phyloP scores from a whole-genome alignment of 1,284 basidiomycete genomes.

The Xerocomus nothofagi region DNA sequence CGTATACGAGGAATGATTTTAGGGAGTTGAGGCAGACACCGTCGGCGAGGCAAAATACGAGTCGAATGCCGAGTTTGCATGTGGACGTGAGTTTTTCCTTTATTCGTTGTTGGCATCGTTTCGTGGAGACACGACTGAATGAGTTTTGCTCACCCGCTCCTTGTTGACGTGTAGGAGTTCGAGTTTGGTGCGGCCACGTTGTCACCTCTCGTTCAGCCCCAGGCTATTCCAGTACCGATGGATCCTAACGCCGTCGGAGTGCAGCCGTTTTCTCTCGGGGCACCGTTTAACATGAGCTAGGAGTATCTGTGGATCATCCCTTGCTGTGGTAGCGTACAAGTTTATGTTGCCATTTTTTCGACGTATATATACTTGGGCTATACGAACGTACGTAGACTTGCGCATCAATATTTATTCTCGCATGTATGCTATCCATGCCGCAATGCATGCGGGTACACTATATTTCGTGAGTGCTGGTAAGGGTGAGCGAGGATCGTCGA shows the following conservation, averaged over 20 bases:
- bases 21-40: conserved; percentile 65
- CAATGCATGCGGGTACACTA: no score
- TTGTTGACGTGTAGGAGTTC: conserved; percentile 31
- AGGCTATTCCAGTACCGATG: conserved; percentile 15
- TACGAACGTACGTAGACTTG: no score
- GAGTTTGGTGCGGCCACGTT: conserved; percentile 26
- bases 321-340: not conserved
- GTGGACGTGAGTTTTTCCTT: conserved; percentile 55
- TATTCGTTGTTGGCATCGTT: not conserved
- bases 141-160: not conserved
- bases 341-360: no score
- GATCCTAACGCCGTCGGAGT: conserved; percentile 22
- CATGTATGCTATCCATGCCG: no score
- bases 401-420: no score
- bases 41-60: conserved; percentile 74
- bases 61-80: conserved; percentile 77
- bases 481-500: no score
- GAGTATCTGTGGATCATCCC: not conserved
- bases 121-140: not conserved
- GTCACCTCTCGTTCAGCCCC: conserved; percentile 34
- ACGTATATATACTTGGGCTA: no score
- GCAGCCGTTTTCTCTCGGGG: conserved; percentile 31
- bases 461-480: no score
- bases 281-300: conserved; percentile 32
- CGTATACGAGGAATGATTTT: conserved; percentile 75